Base-by-base conservation (phyloP, 768 basidiomycete species). In the Filobasidium floriforme region DNA sequence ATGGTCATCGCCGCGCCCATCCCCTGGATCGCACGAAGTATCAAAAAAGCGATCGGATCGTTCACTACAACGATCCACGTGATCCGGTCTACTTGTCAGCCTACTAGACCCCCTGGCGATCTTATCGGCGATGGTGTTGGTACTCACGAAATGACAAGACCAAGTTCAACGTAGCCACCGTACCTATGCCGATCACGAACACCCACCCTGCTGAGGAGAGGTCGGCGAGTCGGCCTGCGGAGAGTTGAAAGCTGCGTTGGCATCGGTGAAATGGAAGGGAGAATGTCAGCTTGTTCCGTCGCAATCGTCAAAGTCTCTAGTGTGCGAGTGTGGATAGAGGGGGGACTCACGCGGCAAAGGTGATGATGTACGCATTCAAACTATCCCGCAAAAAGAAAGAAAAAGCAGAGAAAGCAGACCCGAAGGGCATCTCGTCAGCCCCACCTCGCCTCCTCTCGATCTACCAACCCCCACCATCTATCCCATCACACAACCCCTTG, bases 91-190 rank as follows among this genome's bases (percentile, higher is more conserved):
- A 60, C 12, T 29, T 11, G 7, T 28, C 15, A 10, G 19, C 12
- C 40, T 9, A 22, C 10, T 22, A 22, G 22, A 29, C 24, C n/a
- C 32, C 44, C 41, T 46, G 60, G 14, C 7, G 26, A n/a, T n/a
- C n/a, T n/a, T n/a, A n/a, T n/a, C n/a, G n/a, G n/a, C n/a, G n/a
- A n/a, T n/a, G n/a, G n/a, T n/a, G n/a, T n/a, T n/a, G n/a, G n/a
- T n/a, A 62, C 59, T 60, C 37, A 62, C 61, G 12, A 41, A 62
- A 62, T 4, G 61, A 62, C 61, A 62, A 51, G 24, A 62, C 29
- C 18, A 62, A 19, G 43, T 62, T 62, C 15, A 62, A 15, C 3
- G 37, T n/a, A 6, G 61, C 41, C n/a, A 62, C 44, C 10, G 41
- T 37, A 1, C 61, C 29, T 3, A 62, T 62, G 3, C 61, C 61